These are phyloP conservation scores for Kappamyces sp. DNA, from an alignment of 192 early-diverging fungal species.

Conservation along the genomic window DNA sequence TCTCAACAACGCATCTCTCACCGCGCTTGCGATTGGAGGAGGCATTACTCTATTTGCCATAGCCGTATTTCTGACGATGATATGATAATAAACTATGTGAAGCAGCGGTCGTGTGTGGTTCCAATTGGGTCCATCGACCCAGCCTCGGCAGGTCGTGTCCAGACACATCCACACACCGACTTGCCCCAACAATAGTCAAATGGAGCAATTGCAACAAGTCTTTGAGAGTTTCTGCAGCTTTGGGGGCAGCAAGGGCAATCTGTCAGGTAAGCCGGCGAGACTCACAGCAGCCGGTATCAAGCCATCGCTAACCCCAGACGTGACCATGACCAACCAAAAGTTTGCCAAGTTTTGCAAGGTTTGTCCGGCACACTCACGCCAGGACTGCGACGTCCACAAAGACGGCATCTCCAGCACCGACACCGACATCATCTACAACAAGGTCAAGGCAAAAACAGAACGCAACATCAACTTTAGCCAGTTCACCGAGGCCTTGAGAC, in stretches of 20 bases:
- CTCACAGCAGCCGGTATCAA: neutral
- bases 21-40: too few relatives aligned
- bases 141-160: too few relatives aligned
- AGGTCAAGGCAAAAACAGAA: constrained; percentile 14
- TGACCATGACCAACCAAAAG: constrained; percentile 10
- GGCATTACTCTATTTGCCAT: too few relatives aligned
- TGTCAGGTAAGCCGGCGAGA: neutral
- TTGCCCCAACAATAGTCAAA: neutral
- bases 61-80: too few relatives aligned
- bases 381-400: constrained; percentile 8
- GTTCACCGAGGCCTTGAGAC: constrained; percentile 1
- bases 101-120: too few relatives aligned
- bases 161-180: neutral
- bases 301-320: too few relatives aligned
- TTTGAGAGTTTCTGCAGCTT: constrained; percentile 3
- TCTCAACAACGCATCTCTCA: too few relatives aligned
- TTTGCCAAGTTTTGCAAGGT: constrained; percentile 21
- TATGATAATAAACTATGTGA: too few relatives aligned
- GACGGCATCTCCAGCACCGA: constrained; percentile 12
- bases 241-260: neutral
- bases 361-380: too few relatives aligned
- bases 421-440: constrained; percentile 22
- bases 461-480: constrained; percentile 9
- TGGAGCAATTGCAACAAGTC: neutral
- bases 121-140: too few relatives aligned